Evolutionary conservation across 148 eudicot genomes (phyloP), one percentile per base, ranked within the genome.

Genomic region (Nyssa sinensis): DNA sequence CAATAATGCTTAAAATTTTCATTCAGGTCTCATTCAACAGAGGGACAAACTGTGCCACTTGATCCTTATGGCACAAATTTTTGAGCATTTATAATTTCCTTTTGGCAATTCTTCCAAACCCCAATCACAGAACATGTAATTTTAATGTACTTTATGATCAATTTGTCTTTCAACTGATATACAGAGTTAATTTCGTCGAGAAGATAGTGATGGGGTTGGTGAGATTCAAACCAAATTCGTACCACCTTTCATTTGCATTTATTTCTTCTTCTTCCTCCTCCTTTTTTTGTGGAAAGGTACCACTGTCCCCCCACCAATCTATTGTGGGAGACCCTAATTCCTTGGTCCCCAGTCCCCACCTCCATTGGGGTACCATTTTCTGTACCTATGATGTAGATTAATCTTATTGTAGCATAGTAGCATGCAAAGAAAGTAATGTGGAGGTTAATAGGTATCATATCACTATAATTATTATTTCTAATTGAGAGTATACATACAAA

Each of bases 391-490:
- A 37, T 37, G 44, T 37, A 37, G 44, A 37, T 37, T 37, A 9
- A 37, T 37, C 44, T 4, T 37, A 37, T 37, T 37, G 44, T 37
- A 37, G 5, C 44, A 37, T 37, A 9, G 4, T 17, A n/a, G 17
- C 4, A 1, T n/a, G 53, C 41, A 53, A 19, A 32, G 19, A 6
- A 4, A 31, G 33, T 47, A 59, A 16, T 3, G 41, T 34, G 49
- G 74, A 47, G 24, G 23, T 35, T 68, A 58, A 78, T 31, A 78
- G 47, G n/a, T 63, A 67, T 49, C 66, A 13, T 73, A 59, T 63
- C 74, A 57, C 78, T 69, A 66, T 77, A 33, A 29, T 59, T 78
- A 73, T 70, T 77, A 76, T 13, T 67, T 73, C 31, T 78, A 67
- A 55, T 14, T 60, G 29, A 73, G 65, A 72, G 66, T 82, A 70